Percentiles rank a stretch among this genome's conserved stretches.
Evolutionary conservation across 2,329 filamentous ascomycete genomes (phyloP).

Genomic region (Kalmusia sp.): DNA sequence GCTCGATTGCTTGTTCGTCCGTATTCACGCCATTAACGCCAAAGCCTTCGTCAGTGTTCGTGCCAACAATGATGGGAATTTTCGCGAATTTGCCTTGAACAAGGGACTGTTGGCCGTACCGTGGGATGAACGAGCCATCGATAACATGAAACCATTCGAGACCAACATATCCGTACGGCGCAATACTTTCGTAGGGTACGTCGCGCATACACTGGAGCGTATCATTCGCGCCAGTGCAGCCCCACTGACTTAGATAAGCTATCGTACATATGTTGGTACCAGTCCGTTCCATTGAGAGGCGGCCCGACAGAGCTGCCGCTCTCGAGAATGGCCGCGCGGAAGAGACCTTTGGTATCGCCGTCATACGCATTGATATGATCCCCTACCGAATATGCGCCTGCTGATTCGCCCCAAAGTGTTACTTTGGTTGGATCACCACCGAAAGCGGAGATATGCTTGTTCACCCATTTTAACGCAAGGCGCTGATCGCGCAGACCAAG

Average conservation of each 20-base stretch:
- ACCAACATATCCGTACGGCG: conserved; percentile 34
- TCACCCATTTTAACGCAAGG: conserved; percentile 66
- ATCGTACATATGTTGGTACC: conserved; percentile 40
- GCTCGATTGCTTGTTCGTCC: conserved; percentile 42
- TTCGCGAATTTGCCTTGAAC: conserved; percentile 64
- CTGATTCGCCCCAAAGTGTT: conserved; percentile 66
- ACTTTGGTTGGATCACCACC: conserved; percentile 65
- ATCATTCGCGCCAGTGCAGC: conserved; percentile 25
- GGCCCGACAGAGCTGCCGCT: conserved; percentile 43
- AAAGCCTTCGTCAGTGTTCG: conserved; percentile 71
- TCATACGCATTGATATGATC: conserved; percentile 48
- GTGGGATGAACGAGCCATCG: conserved; percentile 33
- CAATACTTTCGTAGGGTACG: conserved; percentile 35
- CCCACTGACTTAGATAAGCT: conserved; percentile 35
- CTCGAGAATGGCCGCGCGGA: conserved; percentile 52
- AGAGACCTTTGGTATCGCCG: conserved; percentile 47
- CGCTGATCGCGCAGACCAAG: conserved; percentile 69
- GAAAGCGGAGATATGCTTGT: conserved; percentile 60
- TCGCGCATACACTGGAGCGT: conserved; percentile 36
- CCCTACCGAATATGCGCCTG: conserved; percentile 65
- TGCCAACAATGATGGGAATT: conserved; percentile 68
- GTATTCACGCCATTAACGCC: conserved; percentile 59
- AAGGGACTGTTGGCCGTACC: conserved; percentile 42
- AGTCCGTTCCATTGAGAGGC: conserved; percentile 38
- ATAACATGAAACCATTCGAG: conserved; percentile 41